Base-by-base conservation (phyloP, 192 early-diverging fungal species). In the Diversispora epigaea region DNA sequence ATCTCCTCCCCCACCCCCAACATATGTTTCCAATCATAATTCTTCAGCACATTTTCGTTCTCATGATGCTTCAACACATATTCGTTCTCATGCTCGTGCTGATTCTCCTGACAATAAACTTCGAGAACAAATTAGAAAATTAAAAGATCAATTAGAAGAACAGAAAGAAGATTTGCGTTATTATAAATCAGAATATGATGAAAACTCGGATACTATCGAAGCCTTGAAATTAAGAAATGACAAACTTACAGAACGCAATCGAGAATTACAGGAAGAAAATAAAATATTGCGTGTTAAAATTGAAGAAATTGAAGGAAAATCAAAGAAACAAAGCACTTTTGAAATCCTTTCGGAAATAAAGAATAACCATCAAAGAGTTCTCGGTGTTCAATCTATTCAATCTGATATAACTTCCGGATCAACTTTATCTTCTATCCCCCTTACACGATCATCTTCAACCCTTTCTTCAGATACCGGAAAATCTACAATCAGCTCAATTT, bases 181-280 rank as follows among this genome's bases (percentile, higher is more conserved):
- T 22, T 47, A 21, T n/a, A 62, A 65, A 12, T 11, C 0, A 11
- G 47, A 75, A 43, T n/a, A 54, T 3, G 14, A 22, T 5, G 73
- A 75, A 0, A 10, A 5, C 65, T 49, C 32, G 61, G 73, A 75
- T 49, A 21, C 65, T 44, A 22, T 75, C 17, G 17, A 65, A 5
- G 60, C 73, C 17, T 65, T 75, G 21, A 19, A 47, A 47, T 41
- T 47, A 62, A 52, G 54, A 11, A 21, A 58, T 46, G 41, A 17
- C 44, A 17, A 72, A 72, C 54, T 72, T 60, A 25, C 39, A 47
- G 72, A 57, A 47, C 46, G 45, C 41, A 65, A 65, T 14, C 10
- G 47, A 45, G 47, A 75, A 75, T 65, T 75, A 21, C 6, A 43
- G 6, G 4, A 0, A 17, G 46, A 75, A 43, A 75, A 75, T 54